These are phyloP conservation scores for Ailanthus altissimus DNA, from an alignment of 345 rosid species.

Conservation along the genomic window DNA sequence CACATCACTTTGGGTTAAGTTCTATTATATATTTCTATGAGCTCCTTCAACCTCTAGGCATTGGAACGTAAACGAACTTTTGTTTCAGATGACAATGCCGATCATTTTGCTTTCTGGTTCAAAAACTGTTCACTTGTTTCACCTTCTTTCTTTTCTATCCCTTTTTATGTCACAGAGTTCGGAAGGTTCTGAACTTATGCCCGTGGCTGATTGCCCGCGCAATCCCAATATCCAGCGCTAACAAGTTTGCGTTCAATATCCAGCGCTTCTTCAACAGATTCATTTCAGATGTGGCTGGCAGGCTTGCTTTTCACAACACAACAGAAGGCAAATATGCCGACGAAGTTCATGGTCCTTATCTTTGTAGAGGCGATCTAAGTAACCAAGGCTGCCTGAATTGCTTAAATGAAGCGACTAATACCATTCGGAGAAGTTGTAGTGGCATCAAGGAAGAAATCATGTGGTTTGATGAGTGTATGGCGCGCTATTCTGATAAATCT, in stretches of 20 bases:
- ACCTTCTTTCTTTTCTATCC: constrained; percentile 3
- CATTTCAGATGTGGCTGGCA: not conserved
- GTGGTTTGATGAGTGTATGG: constrained; percentile 41
- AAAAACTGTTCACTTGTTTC: not conserved
- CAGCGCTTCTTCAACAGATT: not conserved
- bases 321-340: constrained; percentile 13
- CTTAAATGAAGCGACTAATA: not conserved
- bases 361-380: constrained; percentile 10
- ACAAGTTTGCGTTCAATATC: not conserved
- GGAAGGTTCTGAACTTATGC: not conserved
- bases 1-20: not conserved
- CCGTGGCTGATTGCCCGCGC: not conserved
- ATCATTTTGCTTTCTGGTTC: not conserved
- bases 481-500: constrained; percentile 30
- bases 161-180: not conserved
- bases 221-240: not conserved
- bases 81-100: not conserved
- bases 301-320: not conserved
- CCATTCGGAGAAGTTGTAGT: constrained; percentile 26
- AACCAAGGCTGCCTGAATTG: constrained; percentile 21
- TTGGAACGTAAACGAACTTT: not conserved
- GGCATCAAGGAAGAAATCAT: constrained; percentile 25
- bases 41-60: not conserved
- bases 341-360: constrained; percentile 25
- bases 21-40: not conserved